Evolutionary conservation across 768 basidiomycete species (phyloP), one percentile per base, ranked within the genome.

Genomic region (Pisolithus marmoratus): DNA sequence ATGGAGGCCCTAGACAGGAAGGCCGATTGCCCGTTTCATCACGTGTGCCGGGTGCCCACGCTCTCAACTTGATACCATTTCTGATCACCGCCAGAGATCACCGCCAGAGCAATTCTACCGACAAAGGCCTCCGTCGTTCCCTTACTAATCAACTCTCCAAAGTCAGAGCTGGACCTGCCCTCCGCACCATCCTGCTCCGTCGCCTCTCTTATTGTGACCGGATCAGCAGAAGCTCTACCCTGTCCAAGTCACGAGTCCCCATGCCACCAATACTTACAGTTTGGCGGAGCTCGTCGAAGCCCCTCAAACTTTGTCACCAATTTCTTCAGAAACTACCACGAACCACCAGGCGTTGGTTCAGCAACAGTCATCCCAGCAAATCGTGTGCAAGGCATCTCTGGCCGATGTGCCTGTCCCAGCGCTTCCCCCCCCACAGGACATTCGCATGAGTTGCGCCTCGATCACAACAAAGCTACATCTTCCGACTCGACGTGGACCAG

Each of bases 371-470:
- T 22, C 20, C 9, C 40, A 11, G 19, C 40, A 23, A 12, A 12
- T 42, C n/a, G n/a, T 22, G 19, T 22, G 40, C n/a, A 52, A 50
- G 40, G 50, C 56, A 36, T 38, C 52, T 22, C 27, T 60, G 22
- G 52, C 57, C 14, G 76, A 84, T 37, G 66, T 79, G 14, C 70
- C 75, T 0, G 80, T 90, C 2, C 85, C 87, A 1, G 65, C 67
- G 45, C 58, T 77, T n/a, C n/a, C n/a, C 12, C 69, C 90, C 22
- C 78, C 81, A 61, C 67, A 75, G 8, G 90, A 90, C 41, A 81
- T 79, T 1, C 76, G 78, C 0, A 87, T 95, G 84, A 82, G 84
- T 94, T 17, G 85, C 89, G 2, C 77, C 78, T 26, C 87, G 84
- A 70, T 85, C 84, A n/a, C n/a, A n/a, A n/a, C n/a, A n/a, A n/a